These are phyloP conservation scores for Sphaerostilbella broomeana DNA, from an alignment of 2,329 filamentous ascomycete genomes.

Conservation along the genomic window DNA sequence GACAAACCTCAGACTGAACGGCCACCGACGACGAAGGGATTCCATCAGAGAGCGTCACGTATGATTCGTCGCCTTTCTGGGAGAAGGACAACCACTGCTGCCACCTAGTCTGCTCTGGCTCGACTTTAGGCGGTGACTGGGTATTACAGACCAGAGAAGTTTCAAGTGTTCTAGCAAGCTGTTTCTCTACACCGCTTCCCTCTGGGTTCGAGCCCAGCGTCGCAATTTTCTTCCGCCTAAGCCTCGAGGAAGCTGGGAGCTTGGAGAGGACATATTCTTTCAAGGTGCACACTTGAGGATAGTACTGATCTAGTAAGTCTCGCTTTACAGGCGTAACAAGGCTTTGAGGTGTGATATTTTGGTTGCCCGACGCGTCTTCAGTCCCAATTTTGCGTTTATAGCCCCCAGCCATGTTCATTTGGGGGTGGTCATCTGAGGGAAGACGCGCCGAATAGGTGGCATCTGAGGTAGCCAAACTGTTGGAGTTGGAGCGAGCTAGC, in stretches of 20 bases:
- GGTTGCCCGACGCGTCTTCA: constrained; percentile 19
- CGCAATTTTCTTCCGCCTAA: constrained; percentile 51
- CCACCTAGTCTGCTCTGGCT: constrained; percentile 35
- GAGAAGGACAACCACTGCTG: constrained; percentile 56
- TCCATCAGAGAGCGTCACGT: constrained; percentile 45
- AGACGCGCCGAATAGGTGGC: too few relatives aligned
- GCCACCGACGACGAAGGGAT: constrained; percentile 38
- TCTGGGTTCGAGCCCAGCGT: constrained; percentile 32
- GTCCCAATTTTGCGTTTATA: constrained; percentile 23
- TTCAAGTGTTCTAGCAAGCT: constrained; percentile 58
- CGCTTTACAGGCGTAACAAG: constrained; percentile 36
- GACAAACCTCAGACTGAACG: constrained; percentile 56
- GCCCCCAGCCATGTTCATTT: constrained; percentile 20
- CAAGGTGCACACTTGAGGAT: constrained; percentile 57
- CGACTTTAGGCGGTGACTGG: background rate
- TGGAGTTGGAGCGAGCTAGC: background rate
- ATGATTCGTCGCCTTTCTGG: constrained; percentile 54
- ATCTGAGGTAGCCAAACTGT: background rate
- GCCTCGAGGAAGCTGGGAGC: constrained; percentile 60
- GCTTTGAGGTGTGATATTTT: background rate
- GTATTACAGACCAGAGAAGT: constrained; percentile 56
- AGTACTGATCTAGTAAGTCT: constrained; percentile 63
- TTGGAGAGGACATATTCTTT: constrained; percentile 62
- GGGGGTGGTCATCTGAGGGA: too few relatives aligned
- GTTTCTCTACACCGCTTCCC: constrained; percentile 28